Base-by-base conservation (phyloP, 176 grass and related monocot species). In the Lolium multiflorum region DNA sequence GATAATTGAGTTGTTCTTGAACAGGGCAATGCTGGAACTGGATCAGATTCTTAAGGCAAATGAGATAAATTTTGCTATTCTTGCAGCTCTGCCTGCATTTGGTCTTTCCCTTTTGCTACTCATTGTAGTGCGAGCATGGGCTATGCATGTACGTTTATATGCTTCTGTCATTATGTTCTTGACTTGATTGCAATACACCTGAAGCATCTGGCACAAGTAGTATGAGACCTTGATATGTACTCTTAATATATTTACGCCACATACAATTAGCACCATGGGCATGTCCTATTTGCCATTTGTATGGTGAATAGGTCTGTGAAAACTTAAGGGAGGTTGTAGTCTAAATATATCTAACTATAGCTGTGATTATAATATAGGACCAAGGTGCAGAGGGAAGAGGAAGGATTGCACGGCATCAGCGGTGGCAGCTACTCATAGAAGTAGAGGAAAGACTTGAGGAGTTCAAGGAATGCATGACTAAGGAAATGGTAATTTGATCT, bases 11-110 rank as follows among this genome's bases (percentile, higher is more conserved):
- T 77, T 85, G 28, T 49, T 92, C 22, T 89, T 82, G 18, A 35
- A 28, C 90, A 98, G 96, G 81, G 93, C 88, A 58, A 90, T 98
- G 82, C 90, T 98, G n/a, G 93, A 96, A 84, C 81, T 98, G 78
- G 93, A 98, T 91, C 96, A 98, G 92, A 96, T 96, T 89, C 93
- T 98, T 26, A 96, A 89, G 77, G 96, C 92, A 80, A 98, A 98
- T 86, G 89, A 90, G 83, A 98, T 98, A 71, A 98, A 98, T 86
- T 96, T 98, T 90, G 96, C 93, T 82, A 89, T 95, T 89, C 93
- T 98, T 77, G 93, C 96, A 84, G 96, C 96, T 76, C 66, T 98
- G 76, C 96, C 96, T 35, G 96, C 93, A 74, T 98, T 93, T 92
- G 92, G 86, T 79, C 75, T 98, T 85, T 90, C 82, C 14, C 78